phyloP scores from a whole-genome alignment of 108 stramenopile species.

The Poteriospumella lacustris region DNA sequence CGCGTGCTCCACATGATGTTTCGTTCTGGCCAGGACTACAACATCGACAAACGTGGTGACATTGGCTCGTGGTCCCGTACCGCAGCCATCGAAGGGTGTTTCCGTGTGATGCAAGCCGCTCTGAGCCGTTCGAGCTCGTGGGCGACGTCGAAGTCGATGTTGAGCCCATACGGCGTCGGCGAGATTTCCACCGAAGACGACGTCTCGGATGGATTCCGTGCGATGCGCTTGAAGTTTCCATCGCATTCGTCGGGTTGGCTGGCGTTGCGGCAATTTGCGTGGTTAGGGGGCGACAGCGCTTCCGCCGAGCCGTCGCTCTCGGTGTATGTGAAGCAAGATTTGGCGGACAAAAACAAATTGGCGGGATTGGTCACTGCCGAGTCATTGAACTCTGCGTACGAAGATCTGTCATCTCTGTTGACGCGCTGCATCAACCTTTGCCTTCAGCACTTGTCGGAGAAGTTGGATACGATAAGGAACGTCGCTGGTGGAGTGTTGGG shows the following conservation, averaged over 20 bases:
- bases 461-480: too few species aligned
- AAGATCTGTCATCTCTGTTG: too few species aligned
- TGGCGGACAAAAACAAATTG: too few species aligned
- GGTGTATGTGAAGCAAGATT: too few species aligned
- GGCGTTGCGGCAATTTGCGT: not conserved
- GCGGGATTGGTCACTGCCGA: too few species aligned
- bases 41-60: constrained; percentile 90
- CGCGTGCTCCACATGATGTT: constrained; percentile 66
- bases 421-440: too few species aligned
- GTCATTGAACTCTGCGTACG: too few species aligned
- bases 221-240: too few species aligned
- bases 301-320: too few species aligned
- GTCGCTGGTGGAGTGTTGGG: too few species aligned
- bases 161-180: constrained; percentile 31
- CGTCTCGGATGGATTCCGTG: constrained; percentile 8
- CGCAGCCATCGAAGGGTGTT: constrained; percentile 76
- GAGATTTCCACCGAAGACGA: not conserved
- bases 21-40: constrained; percentile 77
- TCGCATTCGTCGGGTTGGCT: not conserved
- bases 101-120: constrained; percentile 50
- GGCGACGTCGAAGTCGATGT: not conserved
- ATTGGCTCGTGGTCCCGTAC: constrained; percentile 93
- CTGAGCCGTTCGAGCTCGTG: constrained; percentile 34
- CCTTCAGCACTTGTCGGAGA: too few species aligned
- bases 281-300: too few species aligned